Base-by-base conservation (phyloP, 2,329 filamentous ascomycete genomes). In the Epichloe gansuensis region DNA sequence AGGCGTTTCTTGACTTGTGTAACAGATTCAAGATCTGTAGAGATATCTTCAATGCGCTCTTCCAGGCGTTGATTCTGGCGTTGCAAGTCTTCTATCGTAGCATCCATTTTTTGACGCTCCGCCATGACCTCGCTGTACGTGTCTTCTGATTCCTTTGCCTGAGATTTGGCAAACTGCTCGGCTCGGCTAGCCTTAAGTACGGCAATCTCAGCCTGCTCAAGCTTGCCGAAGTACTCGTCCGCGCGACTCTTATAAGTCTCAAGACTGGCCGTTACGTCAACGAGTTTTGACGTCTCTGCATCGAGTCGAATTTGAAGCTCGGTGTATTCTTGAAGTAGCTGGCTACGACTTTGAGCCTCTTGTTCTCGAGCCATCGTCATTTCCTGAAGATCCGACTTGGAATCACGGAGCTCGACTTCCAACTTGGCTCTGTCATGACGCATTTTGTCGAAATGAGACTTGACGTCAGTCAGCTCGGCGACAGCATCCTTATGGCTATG, bases 201-300 rank as follows among this genome's bases (percentile, higher is more conserved):
- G 0, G 90, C 84, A 58, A 97, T 94, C 67, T 98, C 91, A 15
- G 93, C 93, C 64, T 97, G 91, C 67, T 98, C 91, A 21, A 98
- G 80, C 69, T 95, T 96, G 73, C 82, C 87, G 70, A 96, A 98
- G 68, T 98, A 97, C 65, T 97, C 91, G 63, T 97, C 89, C 4
- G 91, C 87, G 43, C 91, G 83, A 56, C 81, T 82, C 76, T 95
- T 96, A 75, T 97, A 98, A 55, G 96, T 72, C 55, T 82, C 84
- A 42, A 97, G 77, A 65, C 86, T 95, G 3, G 89, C 85, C 7
- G 81, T 82, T 44, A 95, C 82, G 66, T 98, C 91, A 31, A 84
- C 80, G 31, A 91, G 76, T 65, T 87, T 91, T 1, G 89, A 95
- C 1, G 82, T 81, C 69, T 97, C 93, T 5, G 86, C 84, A 64